Base-by-base conservation (phyloP, 345 rosid species). In the Laguncularia racemosa region DNA sequence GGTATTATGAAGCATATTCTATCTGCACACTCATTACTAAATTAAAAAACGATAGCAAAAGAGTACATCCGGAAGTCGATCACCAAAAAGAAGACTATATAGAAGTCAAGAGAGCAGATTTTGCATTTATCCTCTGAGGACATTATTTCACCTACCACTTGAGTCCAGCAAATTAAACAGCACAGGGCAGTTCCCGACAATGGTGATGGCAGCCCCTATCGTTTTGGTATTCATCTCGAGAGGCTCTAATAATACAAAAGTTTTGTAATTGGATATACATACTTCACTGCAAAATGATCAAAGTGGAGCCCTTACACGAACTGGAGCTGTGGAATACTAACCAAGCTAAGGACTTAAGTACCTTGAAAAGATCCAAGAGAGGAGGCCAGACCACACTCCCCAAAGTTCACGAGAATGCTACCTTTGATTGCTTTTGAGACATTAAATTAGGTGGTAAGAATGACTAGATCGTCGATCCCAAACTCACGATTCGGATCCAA, bases 171-270 rank as follows among this genome's bases (percentile, higher is more conserved):
- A 68, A 61, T 92, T 89, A 21, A 89, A 76, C 11, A 89, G 20
- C 19, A 84, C 87, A 0, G 81, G 80, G 52, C 82, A 89, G 63
- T 82, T 80, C 6, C 80, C 89, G 4, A 86, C 79, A 82, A 83
- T 63, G 68, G 88, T 89, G 38, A 85, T 77, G 9, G 96, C 89
- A 20, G 84, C 74, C 95, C n/a, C 96, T 83, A 26, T 86, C 82
- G 61, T 76, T 81, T 70, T 77, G 84, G 58, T 83, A 73, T 16
- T 83, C 87, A 14, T 86, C 96, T 63, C 93, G 72, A 7, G 93
- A 83, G 18, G 82, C 68, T 78, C 97, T 77, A 51, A 92, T 69
- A 4, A 92, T 71, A 48, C 84, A 80, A 2, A n/a, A 81, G 50
- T 76, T 86, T 89, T 14, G 96, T 89, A 18, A 80, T 68, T 4